A percentile compares a stretch with the other conserved stretches of the same genome.
These are phyloP conservation scores for Aquilaria agallochum DNA, from an alignment of 441 rosid species.

Conservation along the genomic window DNA sequence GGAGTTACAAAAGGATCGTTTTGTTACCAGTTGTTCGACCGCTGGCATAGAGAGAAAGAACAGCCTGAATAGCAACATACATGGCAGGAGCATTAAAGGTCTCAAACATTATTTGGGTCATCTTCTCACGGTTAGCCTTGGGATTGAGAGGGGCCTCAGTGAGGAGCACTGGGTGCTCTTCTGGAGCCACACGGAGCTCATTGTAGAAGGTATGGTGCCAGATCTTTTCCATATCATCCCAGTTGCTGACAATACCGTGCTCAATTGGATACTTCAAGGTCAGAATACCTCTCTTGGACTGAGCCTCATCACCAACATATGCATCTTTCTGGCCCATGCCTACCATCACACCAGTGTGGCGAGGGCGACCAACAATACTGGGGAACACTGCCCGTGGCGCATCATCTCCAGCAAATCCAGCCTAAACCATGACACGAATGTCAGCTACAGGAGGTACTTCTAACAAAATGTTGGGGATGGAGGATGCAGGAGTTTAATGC, in stretches of 20 bases:
- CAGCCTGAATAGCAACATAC: constrained; percentile 95
- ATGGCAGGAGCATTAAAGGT: constrained; percentile 87
- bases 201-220: constrained; percentile 97
- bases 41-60: constrained; percentile 88
- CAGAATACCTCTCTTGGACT: constrained; percentile 84
- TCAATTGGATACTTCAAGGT: constrained; percentile 89
- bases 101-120: constrained; percentile 96
- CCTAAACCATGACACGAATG: constrained; percentile 32
- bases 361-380: constrained; percentile 91
- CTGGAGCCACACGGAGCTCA: constrained; percentile 95
- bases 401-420: constrained; percentile 96
- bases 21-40: constrained; percentile 94
- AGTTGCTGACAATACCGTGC: constrained; percentile 89
- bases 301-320: constrained; percentile 93
- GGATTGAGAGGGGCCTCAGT: constrained; percentile 96
- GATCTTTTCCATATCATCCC: constrained; percentile 98
- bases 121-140: constrained; percentile 95
- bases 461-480: no score
- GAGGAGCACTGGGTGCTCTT: constrained; percentile 87
- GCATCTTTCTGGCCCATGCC: constrained; percentile 98
- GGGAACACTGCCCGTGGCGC: constrained; percentile 96
- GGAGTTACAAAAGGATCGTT: no score
- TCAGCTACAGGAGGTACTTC: not conserved
- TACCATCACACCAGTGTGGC: constrained; percentile 97
- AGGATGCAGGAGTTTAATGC: no score